phyloP scores from a whole-genome alignment of 257 asterid genomes.

The Nicotiana benthamiana region DNA sequence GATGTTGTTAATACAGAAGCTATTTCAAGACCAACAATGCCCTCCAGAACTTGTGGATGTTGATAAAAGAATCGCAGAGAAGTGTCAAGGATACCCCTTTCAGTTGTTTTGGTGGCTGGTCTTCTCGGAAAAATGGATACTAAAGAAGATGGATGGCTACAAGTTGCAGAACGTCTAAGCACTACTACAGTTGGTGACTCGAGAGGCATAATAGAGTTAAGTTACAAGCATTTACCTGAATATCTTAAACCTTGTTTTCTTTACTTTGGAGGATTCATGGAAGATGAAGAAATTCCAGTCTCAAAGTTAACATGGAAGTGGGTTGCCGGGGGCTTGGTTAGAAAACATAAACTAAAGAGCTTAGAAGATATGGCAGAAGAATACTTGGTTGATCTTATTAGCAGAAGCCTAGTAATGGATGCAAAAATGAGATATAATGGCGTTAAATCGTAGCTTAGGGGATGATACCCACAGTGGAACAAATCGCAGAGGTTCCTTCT shows the following conservation, averaged over 20 bases:
- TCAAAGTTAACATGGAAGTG: background rate
- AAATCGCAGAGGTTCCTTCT: no score
- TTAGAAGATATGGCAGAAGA: slow-evolving; percentile 8
- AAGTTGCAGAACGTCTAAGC: background rate
- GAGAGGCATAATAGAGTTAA: background rate
- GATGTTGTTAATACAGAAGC: background rate
- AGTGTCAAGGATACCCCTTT: slow-evolving; percentile 6
- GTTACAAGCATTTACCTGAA: slow-evolving; percentile 6
- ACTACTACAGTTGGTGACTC: background rate
- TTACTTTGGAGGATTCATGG: slow-evolving; percentile 2
- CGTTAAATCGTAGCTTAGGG: no score
- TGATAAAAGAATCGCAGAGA: background rate
- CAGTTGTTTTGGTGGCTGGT: slow-evolving; percentile 11
- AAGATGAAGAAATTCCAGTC: background rate
- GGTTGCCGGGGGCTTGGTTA: background rate
- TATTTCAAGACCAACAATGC: background rate
- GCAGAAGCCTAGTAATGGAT: slow-evolving; percentile 1
- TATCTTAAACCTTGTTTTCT: slow-evolving; percentile 8
- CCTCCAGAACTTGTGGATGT: background rate
- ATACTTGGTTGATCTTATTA: slow-evolving; percentile 4
- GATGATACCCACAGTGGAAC: no score
- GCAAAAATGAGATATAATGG: background rate
- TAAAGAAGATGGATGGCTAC: background rate
- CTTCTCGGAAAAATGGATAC: background rate
- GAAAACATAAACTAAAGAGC: background rate